Evolutionary conservation across 306 rosid species (phyloP).

Genomic region (Castanospermum australe): DNA sequence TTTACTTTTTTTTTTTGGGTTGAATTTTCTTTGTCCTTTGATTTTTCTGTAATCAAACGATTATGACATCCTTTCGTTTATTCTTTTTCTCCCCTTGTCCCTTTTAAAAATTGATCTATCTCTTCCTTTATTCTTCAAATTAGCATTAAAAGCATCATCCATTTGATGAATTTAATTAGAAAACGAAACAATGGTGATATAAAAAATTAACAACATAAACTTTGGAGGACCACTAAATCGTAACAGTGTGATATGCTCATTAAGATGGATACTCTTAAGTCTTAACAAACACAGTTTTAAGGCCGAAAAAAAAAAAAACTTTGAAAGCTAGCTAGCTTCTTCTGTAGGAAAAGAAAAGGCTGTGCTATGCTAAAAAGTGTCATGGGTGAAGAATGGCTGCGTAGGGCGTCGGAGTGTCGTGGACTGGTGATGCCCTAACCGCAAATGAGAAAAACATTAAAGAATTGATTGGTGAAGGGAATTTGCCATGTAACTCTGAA

Average conservation of each 20-base stretch:
- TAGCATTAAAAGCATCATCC: constrained; percentile 23
- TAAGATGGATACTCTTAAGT: constrained; percentile 41
- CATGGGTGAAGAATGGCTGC: constrained; percentile 54
- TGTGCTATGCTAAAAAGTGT: constrained; percentile 55
- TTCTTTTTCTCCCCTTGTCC: not conserved
- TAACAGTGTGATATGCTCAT: constrained; percentile 71
- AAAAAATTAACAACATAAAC: not conserved
- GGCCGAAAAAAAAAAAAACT: not conserved
- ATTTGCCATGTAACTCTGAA: constrained; percentile 40
- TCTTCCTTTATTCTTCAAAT: constrained; percentile 33
- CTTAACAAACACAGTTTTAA: constrained; percentile 39
- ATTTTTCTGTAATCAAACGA: not conserved
- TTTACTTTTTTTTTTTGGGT: constrained; percentile 7
- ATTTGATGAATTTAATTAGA: constrained; percentile 16
- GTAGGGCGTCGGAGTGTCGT: constrained; percentile 35
- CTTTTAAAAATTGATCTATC: not conserved
- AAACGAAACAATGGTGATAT: not conserved
- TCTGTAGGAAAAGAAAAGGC: constrained; percentile 72
- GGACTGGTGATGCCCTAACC: constrained; percentile 43
- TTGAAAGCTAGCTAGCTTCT: constrained; percentile 43
- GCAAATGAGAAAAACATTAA: constrained; percentile 23
- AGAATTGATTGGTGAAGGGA: constrained; percentile 29
- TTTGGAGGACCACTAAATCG: constrained; percentile 74
- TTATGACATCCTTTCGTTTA: not conserved
- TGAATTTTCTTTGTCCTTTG: not conserved